A percentile compares a stretch with the other conserved stretches of the same genome.
These are phyloP conservation scores for Chlamydomonas urium DNA, from an alignment of 139 green algal genomes.

Conservation along the genomic window DNA sequence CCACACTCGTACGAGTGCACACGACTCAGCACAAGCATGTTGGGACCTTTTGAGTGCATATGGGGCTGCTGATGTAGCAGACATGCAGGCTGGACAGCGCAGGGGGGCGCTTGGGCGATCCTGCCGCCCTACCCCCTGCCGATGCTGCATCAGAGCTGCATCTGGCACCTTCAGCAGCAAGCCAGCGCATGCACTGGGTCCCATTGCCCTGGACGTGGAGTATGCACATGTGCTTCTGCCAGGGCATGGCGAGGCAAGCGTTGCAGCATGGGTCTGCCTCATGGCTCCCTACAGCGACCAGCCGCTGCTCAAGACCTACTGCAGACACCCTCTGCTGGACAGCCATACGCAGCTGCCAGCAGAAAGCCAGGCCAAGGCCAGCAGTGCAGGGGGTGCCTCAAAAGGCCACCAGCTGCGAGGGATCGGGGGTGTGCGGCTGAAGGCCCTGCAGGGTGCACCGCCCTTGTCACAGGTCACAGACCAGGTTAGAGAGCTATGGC, in stretches of 20 bases:
- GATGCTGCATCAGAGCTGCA: too few relatives aligned
- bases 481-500: background rate
- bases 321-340: background rate
- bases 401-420: too few relatives aligned
- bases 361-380: background rate
- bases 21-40: too few relatives aligned
- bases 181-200: background rate
- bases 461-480: background rate
- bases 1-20: too few relatives aligned
- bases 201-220: slow-evolving; percentile 20
- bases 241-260: background rate
- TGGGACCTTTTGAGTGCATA: too few relatives aligned
- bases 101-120: too few relatives aligned
- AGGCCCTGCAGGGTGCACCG: background rate
- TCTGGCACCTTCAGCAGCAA: background rate
- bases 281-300: background rate
- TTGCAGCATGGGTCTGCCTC: slow-evolving; percentile 13
- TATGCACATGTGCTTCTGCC: slow-evolving; percentile 18
- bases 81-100: too few relatives aligned
- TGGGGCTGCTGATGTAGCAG: too few relatives aligned
- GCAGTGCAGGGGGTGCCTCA: too few relatives aligned
- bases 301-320: slow-evolving; percentile 14
- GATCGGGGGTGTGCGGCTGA: slow-evolving; percentile 10
- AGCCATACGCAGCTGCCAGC: background rate
- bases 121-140: too few relatives aligned